A percentile compares a stretch with the other conserved stretches of the same genome.
Conservation (phyloP, 1,284 basidiomycete species). For the Ustilago loliicola region DNA sequence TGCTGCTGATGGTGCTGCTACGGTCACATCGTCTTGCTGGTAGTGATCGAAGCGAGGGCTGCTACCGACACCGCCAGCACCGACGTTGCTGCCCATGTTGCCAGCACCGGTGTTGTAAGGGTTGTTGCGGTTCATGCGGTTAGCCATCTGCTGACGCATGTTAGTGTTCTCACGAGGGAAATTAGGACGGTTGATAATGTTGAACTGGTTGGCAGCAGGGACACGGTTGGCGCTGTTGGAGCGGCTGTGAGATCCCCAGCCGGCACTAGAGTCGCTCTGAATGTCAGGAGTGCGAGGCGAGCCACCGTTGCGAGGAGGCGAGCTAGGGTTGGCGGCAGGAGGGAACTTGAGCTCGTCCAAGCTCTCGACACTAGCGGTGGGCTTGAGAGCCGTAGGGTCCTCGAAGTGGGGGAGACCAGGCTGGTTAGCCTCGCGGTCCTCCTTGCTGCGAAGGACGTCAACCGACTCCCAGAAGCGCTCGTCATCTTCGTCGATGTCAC, state of each 20-base stretch:
- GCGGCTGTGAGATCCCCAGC: slow-evolving; percentile 26
- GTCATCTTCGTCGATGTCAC: slow-evolving; percentile 52
- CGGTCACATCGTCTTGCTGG: slow-evolving; percentile 16
- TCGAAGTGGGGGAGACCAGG: slow-evolving; percentile 43
- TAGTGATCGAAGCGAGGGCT: slow-evolving; percentile 33
- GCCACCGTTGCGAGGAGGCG: slow-evolving; percentile 15
- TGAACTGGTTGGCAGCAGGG: slow-evolving; percentile 32
- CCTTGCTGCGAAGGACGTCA: slow-evolving; percentile 43
- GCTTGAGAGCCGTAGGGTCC: slow-evolving; percentile 34
- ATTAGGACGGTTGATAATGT: slow-evolving; percentile 41
- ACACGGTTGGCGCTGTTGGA: slow-evolving; percentile 32
- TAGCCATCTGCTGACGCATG: slow-evolving; percentile 39
- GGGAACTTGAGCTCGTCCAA: slow-evolving; percentile 17
- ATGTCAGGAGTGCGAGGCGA: not conserved
- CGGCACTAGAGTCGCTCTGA: not conserved
- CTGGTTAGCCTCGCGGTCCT: slow-evolving; percentile 32
- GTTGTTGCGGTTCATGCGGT: slow-evolving; percentile 24
- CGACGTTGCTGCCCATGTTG: slow-evolving; percentile 16
- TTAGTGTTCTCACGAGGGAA: slow-evolving; percentile 41
- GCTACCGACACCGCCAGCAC: slow-evolving; percentile 26
- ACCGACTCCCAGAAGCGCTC: slow-evolving; percentile 52
- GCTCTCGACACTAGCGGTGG: slow-evolving; percentile 21
- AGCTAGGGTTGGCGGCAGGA: not conserved
- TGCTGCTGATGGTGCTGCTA: slow-evolving; percentile 20
- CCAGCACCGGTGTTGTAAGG: slow-evolving; percentile 25